Conservation (phyloP, 2,329 filamentous ascomycete species). For the Aspergillus luchuensis region DNA sequence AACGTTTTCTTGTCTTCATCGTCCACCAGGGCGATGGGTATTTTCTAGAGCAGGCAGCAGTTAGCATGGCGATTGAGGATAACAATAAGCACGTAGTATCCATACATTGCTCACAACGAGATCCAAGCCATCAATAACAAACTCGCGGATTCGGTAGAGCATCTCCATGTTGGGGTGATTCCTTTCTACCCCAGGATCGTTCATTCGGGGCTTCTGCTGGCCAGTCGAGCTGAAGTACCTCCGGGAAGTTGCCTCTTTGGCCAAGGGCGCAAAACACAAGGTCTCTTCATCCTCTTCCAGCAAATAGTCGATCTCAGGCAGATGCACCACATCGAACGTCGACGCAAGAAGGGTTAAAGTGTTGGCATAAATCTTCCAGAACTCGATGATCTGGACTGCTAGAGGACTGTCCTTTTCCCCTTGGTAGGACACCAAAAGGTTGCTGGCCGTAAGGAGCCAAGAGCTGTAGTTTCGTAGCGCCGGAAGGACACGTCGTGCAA, state of each 20-base stretch:
- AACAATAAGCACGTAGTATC: constrained; percentile 12
- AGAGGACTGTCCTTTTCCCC: constrained; percentile 55
- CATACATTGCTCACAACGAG: constrained; percentile 54
- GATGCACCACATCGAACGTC: constrained; percentile 59
- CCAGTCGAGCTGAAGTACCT: constrained; percentile 54
- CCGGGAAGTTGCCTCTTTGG: constrained; percentile 51
- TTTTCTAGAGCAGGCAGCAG: constrained; percentile 37
- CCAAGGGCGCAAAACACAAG: constrained; percentile 65
- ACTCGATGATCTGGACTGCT: constrained; percentile 59
- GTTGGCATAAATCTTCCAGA: constrained; percentile 68
- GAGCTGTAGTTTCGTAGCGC: constrained; percentile 67
- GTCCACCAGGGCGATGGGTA: constrained; percentile 52
- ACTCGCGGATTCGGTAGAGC: constrained; percentile 65
- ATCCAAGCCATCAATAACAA: constrained; percentile 63
- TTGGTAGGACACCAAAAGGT: constrained; percentile 56
- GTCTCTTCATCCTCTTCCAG: constrained; percentile 69
- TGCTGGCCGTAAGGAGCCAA: constrained; percentile 63
- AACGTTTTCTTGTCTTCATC: constrained; percentile 50
- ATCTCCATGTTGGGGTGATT: constrained; percentile 64
- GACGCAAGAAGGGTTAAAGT: constrained; percentile 61
- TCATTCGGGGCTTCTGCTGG: constrained; percentile 55
- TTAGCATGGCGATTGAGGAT: constrained; percentile 17
- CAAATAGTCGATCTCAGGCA: constrained; percentile 62
- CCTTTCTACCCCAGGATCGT: constrained; percentile 53
- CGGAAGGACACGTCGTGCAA: constrained; percentile 64